Base-by-base conservation (phyloP, 2,329 filamentous ascomycete genomes). In the Colletotrichum sp. region DNA sequence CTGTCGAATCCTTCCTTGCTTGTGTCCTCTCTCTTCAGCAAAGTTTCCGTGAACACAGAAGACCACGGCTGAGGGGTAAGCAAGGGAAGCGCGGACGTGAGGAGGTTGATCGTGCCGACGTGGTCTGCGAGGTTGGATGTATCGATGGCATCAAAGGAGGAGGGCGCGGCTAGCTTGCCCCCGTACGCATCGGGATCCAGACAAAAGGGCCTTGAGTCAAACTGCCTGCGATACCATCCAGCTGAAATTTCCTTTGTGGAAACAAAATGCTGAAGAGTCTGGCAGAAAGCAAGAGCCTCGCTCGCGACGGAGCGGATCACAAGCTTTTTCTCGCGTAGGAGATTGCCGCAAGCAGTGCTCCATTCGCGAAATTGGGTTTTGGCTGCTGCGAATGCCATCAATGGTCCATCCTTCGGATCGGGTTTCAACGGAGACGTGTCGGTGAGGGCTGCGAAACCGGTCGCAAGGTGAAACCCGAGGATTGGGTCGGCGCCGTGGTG, bases 381-480 rank as follows among this genome's bases (percentile, higher is more conserved):
- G 1, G 88, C 88, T 1, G 85, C 83, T 28, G 80, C 78, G 1
- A 84, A 78, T 5, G 84, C 70, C 34, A 78, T 79, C 52, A 80
- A 79, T 10, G 74, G 75, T 32, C 78, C 77, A 3, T 77, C 62
- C 12, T 75, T 75, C 24, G 34, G 30, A 6, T 76, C 62, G 2
- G 82, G 78, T 8, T 80, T 81, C 28, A 89, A 80, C 0, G 88
- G 86, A 2, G 88, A 89, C 1, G 77, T 68, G 6, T 85, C 79
- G 1, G 82, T 78, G 3, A 89, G 81, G 0, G 84, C 79, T 3
- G 84, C 84, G 74, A 85, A 86, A 4, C 86, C 88, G 1, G 86
- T 82, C 3, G 89, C 89, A n/a, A 93, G 84, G 80, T 93, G 91
- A 73, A 90, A 93, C 2, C 90, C 88, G 8, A 88, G 79, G 1